Evolutionary conservation across 169 alveolate genomes (phyloP).

Genomic region (Cryptosporidium ubiquitum): DNA sequence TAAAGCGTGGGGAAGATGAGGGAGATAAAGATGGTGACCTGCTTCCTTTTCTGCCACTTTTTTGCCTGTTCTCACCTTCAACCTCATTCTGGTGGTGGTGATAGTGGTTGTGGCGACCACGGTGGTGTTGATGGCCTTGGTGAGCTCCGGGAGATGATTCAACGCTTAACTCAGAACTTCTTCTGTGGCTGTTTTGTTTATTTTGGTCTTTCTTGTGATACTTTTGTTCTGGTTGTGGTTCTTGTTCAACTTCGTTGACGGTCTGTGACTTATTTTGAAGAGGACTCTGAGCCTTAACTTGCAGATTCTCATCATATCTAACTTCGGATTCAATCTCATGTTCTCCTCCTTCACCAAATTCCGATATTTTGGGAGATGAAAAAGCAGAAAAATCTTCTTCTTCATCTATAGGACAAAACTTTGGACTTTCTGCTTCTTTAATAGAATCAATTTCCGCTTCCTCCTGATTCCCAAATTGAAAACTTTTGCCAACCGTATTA

Average conservation of each 20-base stretch:
- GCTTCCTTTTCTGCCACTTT: background rate
- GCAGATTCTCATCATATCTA: background rate
- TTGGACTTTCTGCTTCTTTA: background rate
- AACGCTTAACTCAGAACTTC: background rate
- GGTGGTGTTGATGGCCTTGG: background rate
- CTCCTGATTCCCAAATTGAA: background rate
- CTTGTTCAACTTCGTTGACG: too few species aligned
- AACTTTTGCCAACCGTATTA: background rate
- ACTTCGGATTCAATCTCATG: background rate
- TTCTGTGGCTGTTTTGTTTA: too few species aligned
- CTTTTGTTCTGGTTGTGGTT: too few species aligned
- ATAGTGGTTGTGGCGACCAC: background rate
- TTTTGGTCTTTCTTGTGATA: background rate
- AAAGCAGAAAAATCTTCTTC: background rate
- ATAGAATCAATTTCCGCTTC: background rate
- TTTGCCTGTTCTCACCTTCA: background rate
- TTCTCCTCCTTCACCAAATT: background rate
- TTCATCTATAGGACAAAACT: background rate
- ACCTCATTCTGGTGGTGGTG: background rate
- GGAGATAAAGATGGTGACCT: background rate
- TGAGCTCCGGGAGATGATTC: background rate
- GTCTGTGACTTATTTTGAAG: too few species aligned
- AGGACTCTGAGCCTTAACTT: background rate
- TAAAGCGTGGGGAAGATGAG: background rate
- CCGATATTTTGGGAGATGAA: background rate